These are phyloP conservation scores for Discostella pseudostelligera DNA, from an alignment of 108 stramenopile genomes.

Conservation along the genomic window DNA sequence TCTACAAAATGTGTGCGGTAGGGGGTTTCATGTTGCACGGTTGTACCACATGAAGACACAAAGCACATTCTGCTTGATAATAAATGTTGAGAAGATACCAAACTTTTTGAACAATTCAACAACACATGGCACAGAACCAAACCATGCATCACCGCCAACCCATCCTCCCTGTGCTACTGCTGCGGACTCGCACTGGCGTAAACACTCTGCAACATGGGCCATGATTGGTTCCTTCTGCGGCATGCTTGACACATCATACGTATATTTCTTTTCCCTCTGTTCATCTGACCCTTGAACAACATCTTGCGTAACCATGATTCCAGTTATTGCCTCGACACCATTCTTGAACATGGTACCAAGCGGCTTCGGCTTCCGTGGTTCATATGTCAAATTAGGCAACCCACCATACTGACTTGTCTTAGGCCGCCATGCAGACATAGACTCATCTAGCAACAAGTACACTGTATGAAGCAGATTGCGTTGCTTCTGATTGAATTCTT, in stretches of 20 bases:
- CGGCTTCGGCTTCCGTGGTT: neutral
- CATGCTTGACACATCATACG: neutral
- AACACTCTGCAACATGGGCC: conserved; percentile 1
- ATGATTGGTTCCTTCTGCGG: neutral
- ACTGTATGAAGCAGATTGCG: neutral
- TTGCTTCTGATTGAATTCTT: neutral
- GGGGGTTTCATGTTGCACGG: neutral
- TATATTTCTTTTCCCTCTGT: neutral
- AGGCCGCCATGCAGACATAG: conserved; percentile 3
- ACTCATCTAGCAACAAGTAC: neutral
- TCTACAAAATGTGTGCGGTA: conserved; percentile 6
- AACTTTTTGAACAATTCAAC: conserved; percentile 5
- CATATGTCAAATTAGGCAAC: neutral
- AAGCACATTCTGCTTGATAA: conserved; percentile 9
- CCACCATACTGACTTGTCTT: conserved; percentile 3
- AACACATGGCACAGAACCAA: conserved; percentile 5
- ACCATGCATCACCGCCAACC: conserved; percentile 29
- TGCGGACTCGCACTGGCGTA: neutral
- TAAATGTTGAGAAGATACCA: conserved; percentile 5
- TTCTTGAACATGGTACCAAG: conserved; percentile 4
- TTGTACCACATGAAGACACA: neutral
- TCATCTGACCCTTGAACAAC: neutral
- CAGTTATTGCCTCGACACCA: conserved; percentile 6
- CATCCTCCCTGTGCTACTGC: neutral
- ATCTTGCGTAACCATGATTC: conserved; percentile 11